Evolutionary conservation across 1,284 basidiomycete species (phyloP), one percentile per base, ranked within the genome.

Genomic region (Erythrobasidium hasegawianum): DNA sequence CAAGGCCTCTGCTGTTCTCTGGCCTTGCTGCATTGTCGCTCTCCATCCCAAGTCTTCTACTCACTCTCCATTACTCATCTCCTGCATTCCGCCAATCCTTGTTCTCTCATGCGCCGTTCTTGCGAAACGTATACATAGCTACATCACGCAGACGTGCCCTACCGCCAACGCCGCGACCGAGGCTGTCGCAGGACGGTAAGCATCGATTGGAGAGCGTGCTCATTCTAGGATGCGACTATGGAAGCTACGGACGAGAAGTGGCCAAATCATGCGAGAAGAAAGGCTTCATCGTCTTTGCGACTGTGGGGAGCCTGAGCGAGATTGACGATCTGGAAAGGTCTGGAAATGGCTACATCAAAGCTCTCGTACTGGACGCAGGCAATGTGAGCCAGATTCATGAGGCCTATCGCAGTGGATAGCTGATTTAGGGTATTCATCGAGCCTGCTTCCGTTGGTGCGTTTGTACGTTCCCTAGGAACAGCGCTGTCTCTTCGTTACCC

Each of bases 401-500:
- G n/a, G n/a, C n/a, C n/a, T n/a, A n/a, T n/a, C n/a, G n/a, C n/a
- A n/a, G n/a, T n/a, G n/a, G n/a, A n/a, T n/a, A n/a, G n/a, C n/a
- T n/a, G n/a, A n/a, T n/a, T n/a, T n/a, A n/a, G n/a, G n/a, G n/a
- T n/a, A n/a, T n/a, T n/a, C n/a, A n/a, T 22, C n/a, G n/a, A 22
- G 45, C 5, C 14, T n/a, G 43, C 10, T n/a, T 29, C 59, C 89
- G 87, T 85, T 86, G 24, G 83, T 1, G 81, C 84, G 57, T 91
- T 90, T 79, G 79, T 90, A 39, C 85, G 88, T 57, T 89, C 87
- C 1, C 79, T 91, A 49, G 81, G 84, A 4, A 87, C 88, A 0
- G 85, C 88, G 0, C 81, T 91, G 9, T 87, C 87, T n/a, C 84
- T 88, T 66, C 83, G 85, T 45, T 91, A 90, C 79, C 89, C 89